These are phyloP conservation scores for Sphagnum fallax DNA, from an alignment of 228 moss, liverwort and hornwort species.

Conservation along the genomic window DNA sequence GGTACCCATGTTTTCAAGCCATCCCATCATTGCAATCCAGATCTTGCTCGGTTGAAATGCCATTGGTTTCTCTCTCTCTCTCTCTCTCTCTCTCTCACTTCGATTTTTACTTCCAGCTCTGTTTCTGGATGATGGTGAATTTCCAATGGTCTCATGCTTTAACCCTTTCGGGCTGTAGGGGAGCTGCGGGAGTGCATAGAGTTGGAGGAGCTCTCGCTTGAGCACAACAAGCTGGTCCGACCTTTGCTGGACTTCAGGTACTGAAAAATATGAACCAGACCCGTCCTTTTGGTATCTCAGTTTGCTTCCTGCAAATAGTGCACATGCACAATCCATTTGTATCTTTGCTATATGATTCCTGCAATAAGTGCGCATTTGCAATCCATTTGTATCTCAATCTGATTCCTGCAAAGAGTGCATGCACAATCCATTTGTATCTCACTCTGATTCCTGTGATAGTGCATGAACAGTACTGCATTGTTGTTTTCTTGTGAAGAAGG, in stretches of 20 bases:
- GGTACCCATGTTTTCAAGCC: constrained; percentile 22
- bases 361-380: too few species aligned
- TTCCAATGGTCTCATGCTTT: background rate
- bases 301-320: background rate
- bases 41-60: background rate
- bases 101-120: too few species aligned
- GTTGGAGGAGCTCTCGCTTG: constrained; percentile 93
- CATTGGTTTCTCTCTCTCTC: background rate
- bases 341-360: too few species aligned
- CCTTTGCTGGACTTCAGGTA: constrained; percentile 97
- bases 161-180: constrained; percentile 31
- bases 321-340: background rate
- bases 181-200: constrained; percentile 89
- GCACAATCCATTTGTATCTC: too few species aligned
- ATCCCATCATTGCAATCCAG: background rate
- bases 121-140: too few species aligned
- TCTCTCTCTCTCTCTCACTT: too few species aligned
- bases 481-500: too few species aligned
- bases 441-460: too few species aligned
- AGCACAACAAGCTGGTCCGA: constrained; percentile 96
- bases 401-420: too few species aligned
- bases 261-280: background rate
- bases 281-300: background rate
- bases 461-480: too few species aligned
- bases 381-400: too few species aligned